Percentiles rank a stretch among this genome's conserved stretches.
Evolutionary conservation across 176 grass and related monocot genomes (phyloP).

Genomic region (Rhynchospora tenuis): DNA sequence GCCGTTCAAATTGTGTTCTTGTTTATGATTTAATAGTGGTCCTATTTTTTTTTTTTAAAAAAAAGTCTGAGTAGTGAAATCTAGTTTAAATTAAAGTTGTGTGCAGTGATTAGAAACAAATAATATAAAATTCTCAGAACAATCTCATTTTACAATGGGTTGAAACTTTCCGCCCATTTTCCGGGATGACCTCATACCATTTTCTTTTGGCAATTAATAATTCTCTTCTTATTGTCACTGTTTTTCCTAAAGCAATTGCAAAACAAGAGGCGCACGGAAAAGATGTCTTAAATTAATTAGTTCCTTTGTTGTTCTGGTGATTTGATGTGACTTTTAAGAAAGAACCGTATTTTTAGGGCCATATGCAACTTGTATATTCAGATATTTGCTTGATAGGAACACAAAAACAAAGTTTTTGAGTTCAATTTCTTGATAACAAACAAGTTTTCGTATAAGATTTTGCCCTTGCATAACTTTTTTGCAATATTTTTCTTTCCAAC

Average conservation of each 20-base stretch:
- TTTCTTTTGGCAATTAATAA: background rate
- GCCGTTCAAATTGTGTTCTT: background rate
- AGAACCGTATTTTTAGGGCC: background rate
- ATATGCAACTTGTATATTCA: background rate
- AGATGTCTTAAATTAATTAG: background rate
- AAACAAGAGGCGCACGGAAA: background rate
- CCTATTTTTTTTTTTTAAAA: no score
- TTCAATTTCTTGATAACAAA: background rate
- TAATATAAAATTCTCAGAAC: background rate
- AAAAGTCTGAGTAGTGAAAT: background rate
- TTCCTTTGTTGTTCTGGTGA: background rate
- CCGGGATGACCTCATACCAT: background rate
- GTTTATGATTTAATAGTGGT: background rate
- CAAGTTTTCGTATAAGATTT: background rate
- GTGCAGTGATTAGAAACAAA: background rate
- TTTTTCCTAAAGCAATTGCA: background rate
- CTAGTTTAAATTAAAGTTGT: background rate
- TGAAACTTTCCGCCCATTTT: background rate
- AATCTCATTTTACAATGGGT: background rate
- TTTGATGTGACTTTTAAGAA: background rate
- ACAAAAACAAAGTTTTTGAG: background rate
- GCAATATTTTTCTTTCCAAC: no score
- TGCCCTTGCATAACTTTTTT: background rate
- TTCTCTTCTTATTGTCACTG: background rate
- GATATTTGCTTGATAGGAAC: background rate